Evolutionary conservation across 208 protist genomes (phyloP).

Genomic region (Novymonas esmeraldas): DNA sequence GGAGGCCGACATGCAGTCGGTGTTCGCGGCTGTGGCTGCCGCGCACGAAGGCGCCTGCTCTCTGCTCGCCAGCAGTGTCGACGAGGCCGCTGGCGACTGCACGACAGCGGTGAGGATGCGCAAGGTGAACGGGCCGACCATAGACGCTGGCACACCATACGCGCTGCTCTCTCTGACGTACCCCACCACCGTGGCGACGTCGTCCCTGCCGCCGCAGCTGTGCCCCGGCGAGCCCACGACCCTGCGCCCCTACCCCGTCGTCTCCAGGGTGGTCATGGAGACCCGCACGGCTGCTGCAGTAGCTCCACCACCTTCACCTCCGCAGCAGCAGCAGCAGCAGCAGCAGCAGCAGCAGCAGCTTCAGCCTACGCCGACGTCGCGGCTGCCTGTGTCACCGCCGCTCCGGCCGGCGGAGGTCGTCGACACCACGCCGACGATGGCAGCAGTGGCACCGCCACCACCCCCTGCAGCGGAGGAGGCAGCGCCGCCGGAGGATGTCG

Average conservation of each 20-base stretch:
- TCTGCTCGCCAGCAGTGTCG: conserved; percentile 4
- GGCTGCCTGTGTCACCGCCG: too few species aligned
- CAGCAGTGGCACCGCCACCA: too few species aligned
- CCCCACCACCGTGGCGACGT: conserved; percentile 6
- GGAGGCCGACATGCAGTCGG: background rate
- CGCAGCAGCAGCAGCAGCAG: background rate
- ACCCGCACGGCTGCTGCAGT: conserved; percentile 1
- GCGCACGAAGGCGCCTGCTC: conserved; percentile 7
- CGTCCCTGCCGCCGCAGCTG: conserved; percentile 7
- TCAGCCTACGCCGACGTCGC: too few species aligned
- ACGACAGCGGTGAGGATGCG: conserved; percentile 10
- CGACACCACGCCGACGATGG: too few species aligned
- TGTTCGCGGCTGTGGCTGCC: conserved; percentile 11
- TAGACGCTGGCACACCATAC: background rate
- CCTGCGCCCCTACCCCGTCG: conserved; percentile 23
- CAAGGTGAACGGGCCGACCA: background rate
- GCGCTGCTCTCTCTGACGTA: conserved; percentile 18
- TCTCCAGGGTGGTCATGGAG: conserved; percentile 21
- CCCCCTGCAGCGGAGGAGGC: too few species aligned
- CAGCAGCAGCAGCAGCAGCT: too few species aligned
- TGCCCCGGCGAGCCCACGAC: background rate
- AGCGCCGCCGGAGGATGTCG: too few species aligned
- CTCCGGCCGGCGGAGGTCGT: too few species aligned
- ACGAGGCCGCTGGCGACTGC: conserved; percentile 16
- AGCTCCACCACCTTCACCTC: too few species aligned